Base-by-base conservation (phyloP, 176 grass and related monocot genomes). In the Carex myosuroides region DNA sequence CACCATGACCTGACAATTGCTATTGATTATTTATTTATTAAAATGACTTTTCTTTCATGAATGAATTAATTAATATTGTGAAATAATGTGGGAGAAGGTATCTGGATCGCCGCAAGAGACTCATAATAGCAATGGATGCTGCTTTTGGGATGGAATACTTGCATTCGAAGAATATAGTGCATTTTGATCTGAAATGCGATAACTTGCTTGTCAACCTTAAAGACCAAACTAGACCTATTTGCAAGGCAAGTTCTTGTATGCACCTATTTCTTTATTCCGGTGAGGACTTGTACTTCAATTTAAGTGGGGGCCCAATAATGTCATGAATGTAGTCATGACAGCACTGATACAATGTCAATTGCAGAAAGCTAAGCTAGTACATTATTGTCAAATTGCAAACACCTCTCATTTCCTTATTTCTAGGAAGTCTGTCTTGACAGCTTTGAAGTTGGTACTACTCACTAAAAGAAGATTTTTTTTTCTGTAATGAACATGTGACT, bases 161-260 rank as follows among this genome's bases (percentile, higher is more conserved):
- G 86, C 94, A 97, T 85, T 97, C 94, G 0, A 97, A 97, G 91
- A 93, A 97, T 74, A 97, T 97, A 46, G 94, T 97, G 58, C 94
- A 97, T 81, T 97, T 97, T 85, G 94, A 97, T 91, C 82, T 97
- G 84, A 97, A 97, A 61, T 97, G 94, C 75, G 94, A 97, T 87
- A 97, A 97, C 78, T 88, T 97, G 77, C 94, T 97, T 3, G 94
- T 97, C 75, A 97, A 97, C 78, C 94, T 97, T 85, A 97, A 97
- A 91, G 94, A 97, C 76, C 94, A 97, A 84, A 89, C 89, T 33
- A 89, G 94, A 21, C 94, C 94, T 22, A 93, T 97, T 83, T 97
- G 94, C 82, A 97, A 97, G 87, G 94, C 87, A 81, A 87, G 87
- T 50, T 52, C 6, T 66, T 1, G 8, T 78, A 57, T 8, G 57